Evolutionary conservation across 306 rosid genomes (phyloP), one percentile per base, ranked within the genome.

Genomic region (Rosa multiflora): DNA sequence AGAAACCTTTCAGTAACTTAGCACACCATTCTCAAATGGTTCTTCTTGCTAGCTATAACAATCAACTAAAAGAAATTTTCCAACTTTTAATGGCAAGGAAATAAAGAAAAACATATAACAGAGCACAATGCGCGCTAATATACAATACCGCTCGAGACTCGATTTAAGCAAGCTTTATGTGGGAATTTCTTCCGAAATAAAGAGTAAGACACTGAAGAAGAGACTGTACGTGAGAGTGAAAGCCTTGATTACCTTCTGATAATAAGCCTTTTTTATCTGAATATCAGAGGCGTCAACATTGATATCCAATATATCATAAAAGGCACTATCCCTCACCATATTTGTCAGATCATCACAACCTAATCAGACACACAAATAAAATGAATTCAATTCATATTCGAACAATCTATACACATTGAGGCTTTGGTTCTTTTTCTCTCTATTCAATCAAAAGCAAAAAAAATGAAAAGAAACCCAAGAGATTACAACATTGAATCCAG

Each of bases 201-300:
- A 61, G 20, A 47, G 23, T 1, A 23, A 26, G 29, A 61, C 32
- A 23, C 8, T 17, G 71, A 70, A 52, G 55, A 35, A 23, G 64
- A 13, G 29, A 3, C 17, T 8, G 21, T 32, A 32, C 37, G 37
- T 8, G 37, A 23, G 67, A 26, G 67, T 10, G 67, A 53, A 23
- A 26, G 32, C 35, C 35, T 21, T n/a, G 17, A 1, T 52, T 79
- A 95, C 99, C 97, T 89, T 93, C 49, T 91, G 18, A 78, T 92
- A 95, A 86, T 95, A 95, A 74, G 98, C 98, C 74, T 90, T 95
- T 79, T 95, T 91, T 55, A 95, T 91, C 35, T 95, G 95, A 51
- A 88, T 82, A 29, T 90, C 68, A 82, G 97, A 80, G 76, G 97
- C 93, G 66, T 92, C 93, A 70, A 84, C 86, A 62, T 70, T 66